phyloP scores from a whole-genome alignment of 768 basidiomycete genomes.

The Cubamyces sp. region DNA sequence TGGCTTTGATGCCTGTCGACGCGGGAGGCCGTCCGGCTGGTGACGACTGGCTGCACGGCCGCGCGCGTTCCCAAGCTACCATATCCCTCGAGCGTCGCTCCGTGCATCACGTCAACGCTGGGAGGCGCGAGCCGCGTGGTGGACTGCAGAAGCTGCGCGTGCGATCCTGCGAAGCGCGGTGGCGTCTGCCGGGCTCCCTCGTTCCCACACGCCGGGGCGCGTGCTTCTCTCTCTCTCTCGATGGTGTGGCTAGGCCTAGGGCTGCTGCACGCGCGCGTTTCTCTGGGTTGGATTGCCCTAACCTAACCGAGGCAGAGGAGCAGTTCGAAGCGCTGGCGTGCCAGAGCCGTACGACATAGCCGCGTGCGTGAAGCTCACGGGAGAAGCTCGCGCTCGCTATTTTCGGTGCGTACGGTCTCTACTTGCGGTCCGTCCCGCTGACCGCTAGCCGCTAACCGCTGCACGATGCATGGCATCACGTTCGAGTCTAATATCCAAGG shows the following conservation, averaged over 20 bases:
- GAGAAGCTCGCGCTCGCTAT: slow-evolving; percentile 20
- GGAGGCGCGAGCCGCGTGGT: slow-evolving; percentile 16
- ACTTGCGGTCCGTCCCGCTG: not conserved
- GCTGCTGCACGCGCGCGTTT: not conserved
- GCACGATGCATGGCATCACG: too few relatives aligned
- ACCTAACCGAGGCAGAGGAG: not conserved
- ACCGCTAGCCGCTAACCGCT: too few relatives aligned
- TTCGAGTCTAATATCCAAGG: too few relatives aligned
- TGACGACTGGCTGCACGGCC: too few relatives aligned
- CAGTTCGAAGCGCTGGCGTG: not conserved
- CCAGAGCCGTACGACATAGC: too few relatives aligned
- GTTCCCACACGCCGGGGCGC: not conserved
- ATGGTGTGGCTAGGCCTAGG: not conserved
- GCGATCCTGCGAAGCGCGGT: not conserved
- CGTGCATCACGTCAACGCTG: slow-evolving; percentile 23
- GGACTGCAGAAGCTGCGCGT: not conserved
- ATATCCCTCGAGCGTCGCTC: slow-evolving; percentile 12
- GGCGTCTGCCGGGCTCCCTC: not conserved
- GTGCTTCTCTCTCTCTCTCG: not conserved
- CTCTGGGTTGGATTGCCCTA: too few relatives aligned
- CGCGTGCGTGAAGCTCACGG: slow-evolving; percentile 15
- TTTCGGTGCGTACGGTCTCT: slow-evolving; percentile 11
- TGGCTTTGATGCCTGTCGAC: slow-evolving; percentile 5
- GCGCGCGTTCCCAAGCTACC: slow-evolving; percentile 18
- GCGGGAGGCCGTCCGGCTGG: not conserved